phyloP scores from a whole-genome alignment of 139 green algal genomes.

The Coccomyxa sp. region DNA sequence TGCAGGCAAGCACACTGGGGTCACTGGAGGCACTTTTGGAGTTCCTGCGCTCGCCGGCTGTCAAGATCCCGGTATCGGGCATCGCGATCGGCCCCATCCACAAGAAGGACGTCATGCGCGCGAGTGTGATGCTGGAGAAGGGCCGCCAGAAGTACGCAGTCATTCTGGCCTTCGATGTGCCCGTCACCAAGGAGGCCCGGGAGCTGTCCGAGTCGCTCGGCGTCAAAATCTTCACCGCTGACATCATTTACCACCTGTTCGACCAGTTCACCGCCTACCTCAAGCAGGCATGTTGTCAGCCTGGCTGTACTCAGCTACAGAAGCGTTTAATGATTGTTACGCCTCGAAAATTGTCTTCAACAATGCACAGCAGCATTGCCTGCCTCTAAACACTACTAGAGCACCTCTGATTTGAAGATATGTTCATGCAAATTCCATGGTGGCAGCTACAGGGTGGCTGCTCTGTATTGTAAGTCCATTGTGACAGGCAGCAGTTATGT shows the following conservation, averaged over 20 bases:
- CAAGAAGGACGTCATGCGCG: conserved; percentile 95
- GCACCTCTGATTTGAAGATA: no score
- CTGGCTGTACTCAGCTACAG: not conserved
- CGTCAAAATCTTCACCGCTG: conserved; percentile 93
- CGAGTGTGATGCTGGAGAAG: conserved; percentile 96
- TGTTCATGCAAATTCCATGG: no score
- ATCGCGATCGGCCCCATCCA: conserved; percentile 97
- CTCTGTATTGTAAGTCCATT: not conserved
- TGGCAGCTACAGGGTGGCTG: no score
- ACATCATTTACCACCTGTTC: conserved; percentile 99
- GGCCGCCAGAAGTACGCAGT: conserved; percentile 83
- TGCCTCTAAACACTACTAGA: not conserved
- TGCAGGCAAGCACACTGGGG: conserved; percentile 96
- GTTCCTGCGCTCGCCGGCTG: conserved; percentile 82
- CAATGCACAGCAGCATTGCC: not conserved
- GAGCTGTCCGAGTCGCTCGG: conserved; percentile 78
- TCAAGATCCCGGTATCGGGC: conserved; percentile 81
- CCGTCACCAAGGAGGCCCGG: conserved; percentile 72
- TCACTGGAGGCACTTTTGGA: conserved; percentile 95
- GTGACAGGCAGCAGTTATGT: not conserved
- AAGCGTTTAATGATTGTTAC: not conserved
- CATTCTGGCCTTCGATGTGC: conserved; percentile 97
- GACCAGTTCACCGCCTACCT: conserved; percentile 93
- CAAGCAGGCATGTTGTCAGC: conserved; percentile 30
- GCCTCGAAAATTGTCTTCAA: not conserved